Evolutionary conservation across 352 stramenopile species (phyloP).

Genomic region (Peronospora belbahrii): DNA sequence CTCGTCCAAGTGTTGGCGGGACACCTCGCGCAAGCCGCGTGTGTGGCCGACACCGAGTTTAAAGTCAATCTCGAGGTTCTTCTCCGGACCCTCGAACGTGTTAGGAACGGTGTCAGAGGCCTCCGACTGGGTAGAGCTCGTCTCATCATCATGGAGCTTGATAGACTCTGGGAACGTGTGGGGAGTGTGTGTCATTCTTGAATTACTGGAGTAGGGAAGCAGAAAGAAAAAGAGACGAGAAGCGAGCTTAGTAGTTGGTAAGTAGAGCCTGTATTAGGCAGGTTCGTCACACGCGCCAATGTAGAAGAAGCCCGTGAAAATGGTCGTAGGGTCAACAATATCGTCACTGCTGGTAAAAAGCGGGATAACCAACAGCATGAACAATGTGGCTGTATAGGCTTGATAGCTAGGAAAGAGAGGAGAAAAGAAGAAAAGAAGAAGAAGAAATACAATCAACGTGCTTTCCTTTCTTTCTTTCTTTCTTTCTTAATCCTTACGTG

Average conservation of each 20-base stretch:
- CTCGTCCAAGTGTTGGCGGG: constrained; percentile 83
- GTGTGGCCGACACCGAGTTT: constrained; percentile 47
- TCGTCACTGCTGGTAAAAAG: constrained; percentile 70
- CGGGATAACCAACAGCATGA: constrained; percentile 74
- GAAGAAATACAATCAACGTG: not conserved
- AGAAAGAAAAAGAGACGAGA: not conserved
- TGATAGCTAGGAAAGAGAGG: constrained; percentile 8
- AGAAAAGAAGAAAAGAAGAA: constrained; percentile 10
- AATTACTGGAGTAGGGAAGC: not conserved
- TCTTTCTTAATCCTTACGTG: constrained; percentile 6
- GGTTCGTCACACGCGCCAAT: constrained; percentile 86
- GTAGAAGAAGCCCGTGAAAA: constrained; percentile 88
- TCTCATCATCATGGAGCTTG: constrained; percentile 55
- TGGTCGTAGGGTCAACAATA: constrained; percentile 83
- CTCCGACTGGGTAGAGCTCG: constrained; percentile 68
- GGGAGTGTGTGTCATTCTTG: constrained; percentile 42
- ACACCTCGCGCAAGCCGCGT: constrained; percentile 88
- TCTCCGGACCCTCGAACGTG: constrained; percentile 97
- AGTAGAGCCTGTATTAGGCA: constrained; percentile 54
- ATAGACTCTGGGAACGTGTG: constrained; percentile 66
- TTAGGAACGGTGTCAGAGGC: constrained; percentile 49
- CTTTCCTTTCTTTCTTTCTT: constrained; percentile 16
- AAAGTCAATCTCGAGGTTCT: constrained; percentile 96
- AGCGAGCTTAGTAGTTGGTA: not conserved
- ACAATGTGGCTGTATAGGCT: constrained; percentile 34